These are phyloP conservation scores for Microdochium bolleyi DNA, from an alignment of 2,329 filamentous ascomycete species.

Conservation along the genomic window DNA sequence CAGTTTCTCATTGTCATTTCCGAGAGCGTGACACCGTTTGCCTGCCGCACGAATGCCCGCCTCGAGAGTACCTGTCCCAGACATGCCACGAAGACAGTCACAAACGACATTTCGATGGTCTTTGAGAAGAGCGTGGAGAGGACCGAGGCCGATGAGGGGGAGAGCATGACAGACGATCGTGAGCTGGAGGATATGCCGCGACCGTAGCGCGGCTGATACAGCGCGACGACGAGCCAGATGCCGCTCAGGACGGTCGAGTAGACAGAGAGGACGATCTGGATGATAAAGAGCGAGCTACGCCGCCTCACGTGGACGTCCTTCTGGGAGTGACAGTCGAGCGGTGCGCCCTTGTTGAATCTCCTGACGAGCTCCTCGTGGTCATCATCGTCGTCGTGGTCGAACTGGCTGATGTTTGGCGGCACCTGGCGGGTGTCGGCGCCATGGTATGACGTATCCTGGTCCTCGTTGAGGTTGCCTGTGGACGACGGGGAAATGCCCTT, in stretches of 20 bases:
- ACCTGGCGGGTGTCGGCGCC: neutral
- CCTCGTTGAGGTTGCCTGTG: neutral
- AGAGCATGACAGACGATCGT: conserved; percentile 34
- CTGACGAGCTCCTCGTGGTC: conserved; percentile 10
- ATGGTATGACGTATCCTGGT: neutral
- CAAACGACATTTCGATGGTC: conserved; percentile 69
- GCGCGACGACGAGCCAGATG: conserved; percentile 56
- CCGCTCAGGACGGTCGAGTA: conserved; percentile 59
- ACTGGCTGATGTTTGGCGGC: neutral
- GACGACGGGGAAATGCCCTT: neutral
- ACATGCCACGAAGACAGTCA: conserved; percentile 68
- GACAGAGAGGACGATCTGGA: conserved; percentile 40
- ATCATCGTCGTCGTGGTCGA: conserved; percentile 7
- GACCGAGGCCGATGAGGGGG: conserved; percentile 56
- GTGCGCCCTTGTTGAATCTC: conserved; percentile 10
- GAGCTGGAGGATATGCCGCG: conserved; percentile 43
- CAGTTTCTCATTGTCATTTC: conserved; percentile 74
- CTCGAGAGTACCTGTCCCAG: conserved; percentile 69
- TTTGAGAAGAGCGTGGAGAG: conserved; percentile 66
- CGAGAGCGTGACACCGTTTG: conserved; percentile 61
- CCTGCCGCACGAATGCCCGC: conserved; percentile 52
- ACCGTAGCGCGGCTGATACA: conserved; percentile 56
- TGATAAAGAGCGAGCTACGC: conserved; percentile 40
- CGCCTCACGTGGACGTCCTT: conserved; percentile 18
- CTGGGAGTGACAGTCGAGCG: conserved; percentile 16